A percentile compares a stretch with the other conserved stretches of the same genome.
Evolutionary conservation across 257 asterid genomes (phyloP).

Genomic region (Lycium ferocissimum): DNA sequence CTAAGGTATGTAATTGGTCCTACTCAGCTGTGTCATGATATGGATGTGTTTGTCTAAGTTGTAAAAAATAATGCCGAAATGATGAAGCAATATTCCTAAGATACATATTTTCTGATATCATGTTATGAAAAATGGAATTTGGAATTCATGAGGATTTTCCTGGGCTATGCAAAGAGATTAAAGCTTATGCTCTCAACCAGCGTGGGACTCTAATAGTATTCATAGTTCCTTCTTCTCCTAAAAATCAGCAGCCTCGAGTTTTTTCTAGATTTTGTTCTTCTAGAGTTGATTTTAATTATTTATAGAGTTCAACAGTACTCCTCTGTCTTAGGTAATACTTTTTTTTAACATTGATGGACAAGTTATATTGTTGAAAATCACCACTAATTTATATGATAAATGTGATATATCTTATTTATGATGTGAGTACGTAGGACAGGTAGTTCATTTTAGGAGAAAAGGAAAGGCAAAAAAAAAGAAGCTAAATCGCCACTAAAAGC

Average conservation of each 20-base stretch:
- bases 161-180: background rate
- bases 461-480: background rate
- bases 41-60: background rate
- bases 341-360: background rate
- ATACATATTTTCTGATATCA: background rate
- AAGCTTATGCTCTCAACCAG: background rate
- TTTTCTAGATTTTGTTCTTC: background rate
- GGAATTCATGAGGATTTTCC: background rate
- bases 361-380: background rate
- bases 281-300: background rate
- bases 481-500: background rate
- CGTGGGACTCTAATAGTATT: background rate
- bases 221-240: background rate
- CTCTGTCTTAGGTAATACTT: background rate
- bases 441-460: background rate
- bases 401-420: background rate
- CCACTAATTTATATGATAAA: background rate
- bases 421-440: background rate
- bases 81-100: background rate
- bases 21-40: background rate
- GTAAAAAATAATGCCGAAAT: background rate
- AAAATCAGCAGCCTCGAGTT: background rate
- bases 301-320: background rate
- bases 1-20: slow-evolving; percentile 57
- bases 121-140: background rate